Percentiles rank a stretch among this genome's conserved stretches.
Evolutionary conservation across 345 rosid genomes (phyloP).

Genomic region (Mallotus nudiflorus): DNA sequence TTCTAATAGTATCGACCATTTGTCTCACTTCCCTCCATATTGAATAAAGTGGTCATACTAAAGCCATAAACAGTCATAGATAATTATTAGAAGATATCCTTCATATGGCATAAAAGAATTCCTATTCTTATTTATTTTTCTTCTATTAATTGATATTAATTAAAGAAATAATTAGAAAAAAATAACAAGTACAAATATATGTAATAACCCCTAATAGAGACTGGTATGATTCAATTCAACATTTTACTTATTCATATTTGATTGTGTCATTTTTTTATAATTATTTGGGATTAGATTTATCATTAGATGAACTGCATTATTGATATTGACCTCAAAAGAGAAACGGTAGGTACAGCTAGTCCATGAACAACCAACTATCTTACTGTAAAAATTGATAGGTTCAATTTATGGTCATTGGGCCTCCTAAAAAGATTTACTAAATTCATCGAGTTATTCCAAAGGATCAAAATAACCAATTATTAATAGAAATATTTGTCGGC

Average conservation of each 20-base stretch:
- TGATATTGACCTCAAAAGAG: constrained; percentile 3
- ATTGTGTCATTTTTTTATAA: constrained; percentile 8
- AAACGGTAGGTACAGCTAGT: constrained; percentile 14
- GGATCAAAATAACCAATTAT: neutral
- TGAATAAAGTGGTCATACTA: neutral
- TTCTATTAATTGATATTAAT: neutral
- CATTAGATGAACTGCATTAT: constrained; percentile 1
- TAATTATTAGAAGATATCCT: constrained; percentile 5
- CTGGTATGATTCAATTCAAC: neutral
- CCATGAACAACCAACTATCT: constrained; percentile 16
- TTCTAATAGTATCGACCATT: neutral
- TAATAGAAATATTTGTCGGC: neutral
- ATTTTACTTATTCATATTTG: neutral
- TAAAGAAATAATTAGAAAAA: neutral
- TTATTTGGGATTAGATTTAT: constrained; percentile 5
- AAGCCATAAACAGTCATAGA: constrained; percentile 3
- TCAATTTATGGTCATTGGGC: constrained; percentile 10
- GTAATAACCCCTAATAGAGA: constrained; percentile 3
- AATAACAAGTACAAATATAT: neutral
- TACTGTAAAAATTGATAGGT: constrained; percentile 22
- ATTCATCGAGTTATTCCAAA: constrained; percentile 8
- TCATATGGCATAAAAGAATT: neutral
- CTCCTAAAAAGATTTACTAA: constrained; percentile 8
- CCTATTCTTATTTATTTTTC: neutral
- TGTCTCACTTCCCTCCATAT: neutral